These are phyloP conservation scores for Leptographium galeiforme DNA, from an alignment of 2,329 filamentous ascomycete genomes.

Conservation along the genomic window DNA sequence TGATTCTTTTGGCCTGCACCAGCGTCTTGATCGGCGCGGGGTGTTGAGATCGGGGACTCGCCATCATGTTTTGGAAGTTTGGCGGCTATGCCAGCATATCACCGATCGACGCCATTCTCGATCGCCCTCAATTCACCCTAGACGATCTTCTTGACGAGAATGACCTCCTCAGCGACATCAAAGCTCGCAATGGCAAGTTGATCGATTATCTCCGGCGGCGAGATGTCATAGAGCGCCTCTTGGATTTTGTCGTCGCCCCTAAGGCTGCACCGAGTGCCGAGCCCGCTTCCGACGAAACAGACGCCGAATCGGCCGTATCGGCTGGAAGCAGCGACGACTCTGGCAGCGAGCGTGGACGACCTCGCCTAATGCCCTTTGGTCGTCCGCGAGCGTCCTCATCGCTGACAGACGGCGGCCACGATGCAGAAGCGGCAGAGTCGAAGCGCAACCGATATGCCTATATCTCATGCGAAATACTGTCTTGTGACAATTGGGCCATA, in stretches of 20 bases:
- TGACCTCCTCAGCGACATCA: slow-evolving; percentile 92
- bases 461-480: slow-evolving; percentile 82
- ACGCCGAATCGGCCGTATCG: neutral
- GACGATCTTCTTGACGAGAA: slow-evolving; percentile 94
- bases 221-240: slow-evolving; percentile 66
- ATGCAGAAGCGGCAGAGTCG: slow-evolving; percentile 68
- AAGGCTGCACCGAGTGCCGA: slow-evolving; percentile 45
- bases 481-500: slow-evolving; percentile 94
- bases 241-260: slow-evolving; percentile 84
- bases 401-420: slow-evolving; percentile 30
- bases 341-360: slow-evolving; percentile 24
- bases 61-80: slow-evolving; percentile 99
- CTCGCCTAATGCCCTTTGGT: slow-evolving; percentile 31
- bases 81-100: slow-evolving; percentile 97
- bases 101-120: slow-evolving; percentile 89
- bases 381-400: slow-evolving; percentile 41
- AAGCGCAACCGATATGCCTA: slow-evolving; percentile 88
- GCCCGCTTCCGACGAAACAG: slow-evolving; percentile 11
- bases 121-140: slow-evolving; percentile 88
- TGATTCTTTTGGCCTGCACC: neutral
- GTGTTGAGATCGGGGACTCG: slow-evolving; percentile 5
- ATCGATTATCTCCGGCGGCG: slow-evolving; percentile 92
- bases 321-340: neutral
- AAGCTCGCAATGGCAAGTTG: slow-evolving; percentile 94
- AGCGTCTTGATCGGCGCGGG: neutral